Evolutionary conservation across 2,329 filamentous ascomycete species (phyloP), one percentile per base, ranked within the genome.

Genomic region (Penicillium capsulatum): DNA sequence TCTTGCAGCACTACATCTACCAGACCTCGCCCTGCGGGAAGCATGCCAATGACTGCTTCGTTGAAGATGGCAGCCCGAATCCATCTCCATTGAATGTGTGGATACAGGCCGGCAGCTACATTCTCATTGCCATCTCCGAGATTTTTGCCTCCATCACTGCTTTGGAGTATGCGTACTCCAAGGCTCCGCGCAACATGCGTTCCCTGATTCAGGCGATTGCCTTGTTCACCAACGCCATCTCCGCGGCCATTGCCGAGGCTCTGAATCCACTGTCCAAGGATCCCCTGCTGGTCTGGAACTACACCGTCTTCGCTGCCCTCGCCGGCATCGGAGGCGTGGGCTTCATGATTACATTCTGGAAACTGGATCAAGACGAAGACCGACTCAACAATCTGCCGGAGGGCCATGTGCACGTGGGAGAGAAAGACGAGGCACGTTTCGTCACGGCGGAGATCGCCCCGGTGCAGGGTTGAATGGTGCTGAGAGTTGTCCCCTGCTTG

Each of bases 121-220:
- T 76, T 6, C 63, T 80, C 3, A 69, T 77, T 42, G 76, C 70
- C 17, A 68, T 77, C 46, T 75, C 73, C 3, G 76, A 79, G 52
- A 77, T 78, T 48, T 74, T 79, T 78, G 71, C 74, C 3, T 73
- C 69, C 11, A 73, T 80, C 47, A 80, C 77, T 3, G 80, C 80
- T 1, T 77, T 84, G 51, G 84, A 88, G 60, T 87, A 86, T 50
- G 85, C 85, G 17, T 89, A 81, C 69, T 82, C 81, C 60, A 86
- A 87, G 66, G 83, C 84, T 0, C 85, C 84, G 19, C 79, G 77
- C 57, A 87, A 86, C 70, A 90, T 90, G 85, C 81, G 83, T 51
- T 84, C 80, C 2, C 71, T 89, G 13, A 82, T 90, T 13, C 73
- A 70, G 63, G 76, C 78, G 17, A 71, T 87, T 55, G 80, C 80